A percentile compares a stretch with the other conserved stretches of the same genome.
Conservation (phyloP, 2,329 filamentous ascomycete species). For the Phyllosticta capitalensis region DNA sequence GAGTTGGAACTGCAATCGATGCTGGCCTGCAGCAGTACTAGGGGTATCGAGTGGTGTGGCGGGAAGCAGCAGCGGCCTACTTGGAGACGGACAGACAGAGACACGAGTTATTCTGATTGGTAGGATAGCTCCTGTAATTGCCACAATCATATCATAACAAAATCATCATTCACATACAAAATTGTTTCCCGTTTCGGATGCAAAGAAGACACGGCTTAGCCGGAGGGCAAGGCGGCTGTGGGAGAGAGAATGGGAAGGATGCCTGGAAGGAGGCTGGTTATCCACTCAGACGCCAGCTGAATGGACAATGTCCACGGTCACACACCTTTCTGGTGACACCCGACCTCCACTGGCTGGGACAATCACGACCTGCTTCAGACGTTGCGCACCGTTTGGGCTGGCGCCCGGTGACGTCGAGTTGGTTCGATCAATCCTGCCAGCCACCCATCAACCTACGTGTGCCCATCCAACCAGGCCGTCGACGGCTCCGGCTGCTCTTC, state of each 20-base stretch:
- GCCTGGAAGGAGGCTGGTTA: not conserved
- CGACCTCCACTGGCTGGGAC: not conserved
- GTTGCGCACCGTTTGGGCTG: no score
- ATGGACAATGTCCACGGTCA: not conserved
- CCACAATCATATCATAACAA: not conserved
- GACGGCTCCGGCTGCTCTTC: no score
- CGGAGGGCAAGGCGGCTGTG: no score
- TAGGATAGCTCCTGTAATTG: not conserved
- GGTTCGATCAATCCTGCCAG: no score
- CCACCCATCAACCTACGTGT: no score
- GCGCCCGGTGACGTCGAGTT: no score
- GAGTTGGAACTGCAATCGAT: not conserved
- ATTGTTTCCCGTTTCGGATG: not conserved
- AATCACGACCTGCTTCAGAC: not conserved
- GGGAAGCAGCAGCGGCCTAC: not conserved
- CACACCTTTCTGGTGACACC: not conserved
- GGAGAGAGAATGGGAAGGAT: not conserved
- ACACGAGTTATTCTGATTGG: not conserved
- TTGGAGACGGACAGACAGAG: not conserved
- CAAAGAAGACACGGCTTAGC: not conserved
- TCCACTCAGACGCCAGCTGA: not conserved
- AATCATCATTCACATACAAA: not conserved
- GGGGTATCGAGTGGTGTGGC: not conserved
- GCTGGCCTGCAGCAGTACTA: not conserved
- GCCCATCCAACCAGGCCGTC: no score